Evolutionary conservation across 2,329 filamentous ascomycete genomes (phyloP), one percentile per base, ranked within the genome.

Genomic region (Colletotrichum sp.): DNA sequence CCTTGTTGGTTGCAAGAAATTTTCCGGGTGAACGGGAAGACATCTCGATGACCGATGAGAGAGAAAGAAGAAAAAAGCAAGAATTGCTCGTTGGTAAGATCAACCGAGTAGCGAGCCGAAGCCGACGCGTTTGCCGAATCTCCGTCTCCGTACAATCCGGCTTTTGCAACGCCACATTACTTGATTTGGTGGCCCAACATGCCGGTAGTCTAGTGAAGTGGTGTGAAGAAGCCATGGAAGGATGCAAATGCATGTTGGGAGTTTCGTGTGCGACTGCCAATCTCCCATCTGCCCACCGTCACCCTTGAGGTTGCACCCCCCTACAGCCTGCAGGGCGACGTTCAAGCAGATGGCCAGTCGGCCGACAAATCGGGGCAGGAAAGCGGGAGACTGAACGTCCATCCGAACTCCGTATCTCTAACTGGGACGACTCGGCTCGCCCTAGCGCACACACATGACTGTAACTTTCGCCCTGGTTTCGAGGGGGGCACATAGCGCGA

Each of bases 401-500:
- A 70, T 70, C 68, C 68, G 30, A 36, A 44, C 36, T 57, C 49
- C 11, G 25, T 30, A 39, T 39, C 52, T 57, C 39, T 69, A 57
- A 29, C 39, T 34, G 30, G 66, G 62, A 44, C 25, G n/a, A 19
- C 36, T 39, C 52, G 36, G 29, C 22, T 62, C n/a, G 63, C 25
- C 57, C 19, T 44, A 64, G 44, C 39, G 19, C 36, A 68, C 52
- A 68, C 49, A 59, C 15, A 70, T 16, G 55, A 22, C 27, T 44
- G 32, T 34, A 34, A 59, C 59, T 66, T 65, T 65, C 49, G 52
- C 29, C 34, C 39, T 44, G 55, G 36, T 72, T 68, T 75, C 69
- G 55, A 30, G 69, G n/a, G 25, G 63, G 52, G 52, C 52, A 75
- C 69, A 72, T 75, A 68, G 69, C 69, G 63, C 27, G 8, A 57